phyloP scores from a whole-genome alignment of 2,329 filamentous ascomycete genomes.

The Podosphaera xanthii region DNA sequence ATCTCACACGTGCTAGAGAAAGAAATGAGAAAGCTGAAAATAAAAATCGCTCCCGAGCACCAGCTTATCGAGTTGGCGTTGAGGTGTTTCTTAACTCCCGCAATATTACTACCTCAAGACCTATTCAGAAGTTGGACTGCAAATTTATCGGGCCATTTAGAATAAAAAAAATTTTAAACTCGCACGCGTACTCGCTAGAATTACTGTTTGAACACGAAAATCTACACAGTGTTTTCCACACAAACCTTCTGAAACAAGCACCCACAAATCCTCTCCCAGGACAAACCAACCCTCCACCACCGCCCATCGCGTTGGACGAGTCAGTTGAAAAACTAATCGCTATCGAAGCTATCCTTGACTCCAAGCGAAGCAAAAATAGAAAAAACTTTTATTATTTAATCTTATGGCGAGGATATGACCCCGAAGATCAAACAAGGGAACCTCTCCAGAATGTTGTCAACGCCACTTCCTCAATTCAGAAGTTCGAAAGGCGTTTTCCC shows the following conservation, averaged over 20 bases:
- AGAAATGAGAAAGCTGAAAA: too few species aligned
- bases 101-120: not conserved
- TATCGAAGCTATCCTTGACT: not conserved
- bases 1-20: too few species aligned
- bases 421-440: too few species aligned
- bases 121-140: not conserved
- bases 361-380: too few species aligned
- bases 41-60: too few species aligned
- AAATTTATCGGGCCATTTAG: not conserved
- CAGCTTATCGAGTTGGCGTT: too few species aligned
- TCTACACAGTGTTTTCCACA: not conserved
- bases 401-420: too few species aligned
- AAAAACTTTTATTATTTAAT: too few species aligned
- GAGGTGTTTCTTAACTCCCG: not conserved
- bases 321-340: not conserved
- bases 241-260: too few species aligned
- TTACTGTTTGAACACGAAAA: not conserved
- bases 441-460: too few species aligned
- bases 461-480: not conserved
- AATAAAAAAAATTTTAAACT: too few species aligned
- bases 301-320: not conserved
- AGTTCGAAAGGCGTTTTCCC: not conserved
- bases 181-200: too few species aligned
- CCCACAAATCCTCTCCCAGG: not conserved
- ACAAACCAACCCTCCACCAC: not conserved